Evolutionary conservation across 2,329 filamentous ascomycete species (phyloP), one percentile per base, ranked within the genome.

Genomic region (Aureobasidium lini): DNA sequence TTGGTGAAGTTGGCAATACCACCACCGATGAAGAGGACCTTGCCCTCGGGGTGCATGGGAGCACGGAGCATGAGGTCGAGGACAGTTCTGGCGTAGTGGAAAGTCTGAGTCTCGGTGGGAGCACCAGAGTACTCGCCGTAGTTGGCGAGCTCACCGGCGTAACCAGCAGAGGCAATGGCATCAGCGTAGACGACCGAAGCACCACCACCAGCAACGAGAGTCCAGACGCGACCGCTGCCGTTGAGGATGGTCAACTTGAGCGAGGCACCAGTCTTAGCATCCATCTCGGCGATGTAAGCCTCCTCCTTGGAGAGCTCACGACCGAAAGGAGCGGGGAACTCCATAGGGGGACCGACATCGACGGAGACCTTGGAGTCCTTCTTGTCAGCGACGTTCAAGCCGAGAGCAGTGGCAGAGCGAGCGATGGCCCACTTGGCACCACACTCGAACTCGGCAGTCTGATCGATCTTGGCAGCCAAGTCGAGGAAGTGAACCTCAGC

Each of bases 1-100:
- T 97, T 99, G 83, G 94, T 99, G 82, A 99, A 99, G 88, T 99
- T 99, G 83, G 94, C 94, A 84, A 99, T 99, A 84, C 94, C 94
- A 81, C 94, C 94, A 77, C 94, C 94, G 67, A 99, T 97, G 84
- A 99, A 99, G 66, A 99, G 87, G 57, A 99, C 90, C 85, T 97
- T 99, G 81, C 94, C 94, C 72, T 96, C 87, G 63, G 89, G 84
- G 76, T 84, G 82, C 73, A 85, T 76, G 61, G 94, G 93, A 59
- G 93, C 88, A 67, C 94, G 90, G 68, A 99, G 88, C 90, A 99
- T 95, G 65, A 99, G 86, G 76, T 99, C 94, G 64, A 99, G 83
- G 65, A 99, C 90, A 32, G 94, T 99, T 72, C 89, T 89, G 72
- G 94, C 92, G 79, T 99, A 99, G 86, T 97, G 92, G 86, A 90